These are phyloP conservation scores for Magnolia kwangsiensis DNA, from an alignment of 164 flowering plant species.

Conservation along the genomic window DNA sequence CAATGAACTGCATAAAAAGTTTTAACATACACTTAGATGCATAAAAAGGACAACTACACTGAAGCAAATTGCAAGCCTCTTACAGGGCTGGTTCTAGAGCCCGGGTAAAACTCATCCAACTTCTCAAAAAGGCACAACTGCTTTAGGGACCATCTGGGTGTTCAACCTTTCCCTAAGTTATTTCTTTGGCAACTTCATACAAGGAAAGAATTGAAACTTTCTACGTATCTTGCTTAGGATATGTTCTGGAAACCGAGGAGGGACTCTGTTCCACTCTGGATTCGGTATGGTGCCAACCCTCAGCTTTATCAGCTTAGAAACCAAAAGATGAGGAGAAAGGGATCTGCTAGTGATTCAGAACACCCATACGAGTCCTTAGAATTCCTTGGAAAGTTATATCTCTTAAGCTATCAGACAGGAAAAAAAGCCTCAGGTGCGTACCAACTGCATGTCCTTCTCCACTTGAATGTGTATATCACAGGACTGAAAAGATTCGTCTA, in stretches of 20 bases:
- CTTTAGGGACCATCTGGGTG: too few species aligned
- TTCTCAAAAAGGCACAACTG: too few species aligned
- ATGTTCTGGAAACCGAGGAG: too few species aligned
- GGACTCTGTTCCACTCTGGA: too few species aligned
- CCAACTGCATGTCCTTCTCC: constrained; percentile 54
- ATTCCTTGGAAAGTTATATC: not conserved
- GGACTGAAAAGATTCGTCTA: constrained; percentile 48
- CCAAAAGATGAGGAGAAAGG: not conserved
- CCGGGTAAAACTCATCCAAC: too few species aligned
- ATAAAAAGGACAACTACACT: not conserved
- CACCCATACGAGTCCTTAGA: not conserved
- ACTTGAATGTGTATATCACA: constrained; percentile 61
- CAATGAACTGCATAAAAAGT: constrained; percentile 46
- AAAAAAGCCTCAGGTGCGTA: constrained; percentile 14
- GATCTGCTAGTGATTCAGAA: not conserved
- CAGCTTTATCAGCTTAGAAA: not conserved
- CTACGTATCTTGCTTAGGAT: too few species aligned
- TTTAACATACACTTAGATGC: not conserved
- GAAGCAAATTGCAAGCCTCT: not conserved
- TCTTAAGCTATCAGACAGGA: too few species aligned
- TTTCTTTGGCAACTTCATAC: too few species aligned
- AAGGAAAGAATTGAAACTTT: too few species aligned
- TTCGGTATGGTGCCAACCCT: not conserved
- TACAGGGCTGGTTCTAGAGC: not conserved
- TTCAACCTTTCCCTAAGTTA: too few species aligned